These are phyloP conservation scores for Pyrenochaeta sp. DNA, from an alignment of 2,329 filamentous ascomycete species.

Conservation along the genomic window DNA sequence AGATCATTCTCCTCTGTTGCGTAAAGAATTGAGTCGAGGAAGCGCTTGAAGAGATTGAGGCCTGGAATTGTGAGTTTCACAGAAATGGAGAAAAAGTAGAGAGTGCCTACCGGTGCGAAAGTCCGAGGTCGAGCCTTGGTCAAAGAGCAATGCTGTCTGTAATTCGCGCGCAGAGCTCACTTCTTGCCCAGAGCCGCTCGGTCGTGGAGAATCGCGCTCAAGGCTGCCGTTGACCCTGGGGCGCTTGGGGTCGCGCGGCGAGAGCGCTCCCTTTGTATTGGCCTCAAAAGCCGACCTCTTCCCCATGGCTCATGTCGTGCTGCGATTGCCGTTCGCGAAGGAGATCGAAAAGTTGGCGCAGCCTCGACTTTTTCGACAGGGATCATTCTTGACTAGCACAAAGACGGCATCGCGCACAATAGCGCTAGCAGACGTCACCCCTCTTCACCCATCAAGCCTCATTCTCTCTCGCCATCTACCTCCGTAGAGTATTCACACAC, in stretches of 20 bases:
- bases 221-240: constrained; percentile 36
- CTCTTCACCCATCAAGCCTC: neutral
- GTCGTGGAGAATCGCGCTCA: constrained; percentile 35
- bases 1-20: constrained; percentile 60
- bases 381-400: constrained; percentile 16
- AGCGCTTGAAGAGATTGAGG: constrained; percentile 73
- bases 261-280: constrained; percentile 27
- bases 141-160: constrained; percentile 47
- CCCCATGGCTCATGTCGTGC: constrained; percentile 29
- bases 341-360: constrained; percentile 27
- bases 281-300: constrained; percentile 47
- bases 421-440: constrained; percentile 7
- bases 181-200: constrained; percentile 33
- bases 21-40: constrained; percentile 72
- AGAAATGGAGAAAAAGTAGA: neutral
- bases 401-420: constrained; percentile 1
- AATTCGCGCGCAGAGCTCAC: constrained; percentile 46
- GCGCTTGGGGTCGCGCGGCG: constrained; percentile 40
- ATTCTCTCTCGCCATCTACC: neutral
- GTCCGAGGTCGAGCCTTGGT: constrained; percentile 42
- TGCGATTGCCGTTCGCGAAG: constrained; percentile 10
- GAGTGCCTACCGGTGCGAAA: constrained; percentile 40
- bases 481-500: neutral
- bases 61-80: constrained; percentile 53
- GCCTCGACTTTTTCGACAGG: constrained; percentile 23